Evolutionary conservation across 116 monocot species (phyloP), one percentile per base, ranked within the genome.

Genomic region (Iris pallida): DNA sequence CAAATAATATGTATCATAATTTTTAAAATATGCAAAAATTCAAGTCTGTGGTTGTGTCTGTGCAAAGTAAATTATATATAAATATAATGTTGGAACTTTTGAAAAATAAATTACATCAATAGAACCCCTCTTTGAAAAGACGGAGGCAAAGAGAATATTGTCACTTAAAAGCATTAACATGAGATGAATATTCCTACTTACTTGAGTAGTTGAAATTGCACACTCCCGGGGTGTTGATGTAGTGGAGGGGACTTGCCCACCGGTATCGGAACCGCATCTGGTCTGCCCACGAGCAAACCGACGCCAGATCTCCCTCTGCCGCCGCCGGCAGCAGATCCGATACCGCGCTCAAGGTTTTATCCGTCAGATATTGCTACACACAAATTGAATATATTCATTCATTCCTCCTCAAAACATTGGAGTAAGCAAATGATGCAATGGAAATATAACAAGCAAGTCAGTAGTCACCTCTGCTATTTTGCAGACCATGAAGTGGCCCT

Each of bases 231-330:
- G 90, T 89, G 54, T 93, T 75, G 47, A 74, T 48, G 59, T 80
- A 93, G 53, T 93, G 93, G 12, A 93, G 85, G 3, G 93, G 89
- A 61, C 86, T 84, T n/a, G 93, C 54, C 93, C 93, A 93, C n/a
- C 76, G 76, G 71, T 85, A 87, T 6, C 75, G 71, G 78, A 86
- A 82, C 18, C 87, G 63, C 16, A 82, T 30, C 55, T 82, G 48
- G 64, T 93, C 89, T 0, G 93, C 82, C 93, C 93, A 93, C 13
- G 93, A 84, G 56, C 93, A 93, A 10, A 84, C 80, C 0, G 70
- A 46, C 6, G 89, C 79, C 41, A 93, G 60, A 0, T 84, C 74
- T 11, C 86, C 89, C 47, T 52, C 79, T 0, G 87, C 85, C 12
- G 52, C 52, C 10, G 69, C 68, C 8, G 93, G 93, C 4, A 93